A percentile compares a stretch with the other conserved stretches of the same genome.
Evolutionary conservation across 768 basidiomycete species (phyloP).

Genomic region (Grammothele lineata): DNA sequence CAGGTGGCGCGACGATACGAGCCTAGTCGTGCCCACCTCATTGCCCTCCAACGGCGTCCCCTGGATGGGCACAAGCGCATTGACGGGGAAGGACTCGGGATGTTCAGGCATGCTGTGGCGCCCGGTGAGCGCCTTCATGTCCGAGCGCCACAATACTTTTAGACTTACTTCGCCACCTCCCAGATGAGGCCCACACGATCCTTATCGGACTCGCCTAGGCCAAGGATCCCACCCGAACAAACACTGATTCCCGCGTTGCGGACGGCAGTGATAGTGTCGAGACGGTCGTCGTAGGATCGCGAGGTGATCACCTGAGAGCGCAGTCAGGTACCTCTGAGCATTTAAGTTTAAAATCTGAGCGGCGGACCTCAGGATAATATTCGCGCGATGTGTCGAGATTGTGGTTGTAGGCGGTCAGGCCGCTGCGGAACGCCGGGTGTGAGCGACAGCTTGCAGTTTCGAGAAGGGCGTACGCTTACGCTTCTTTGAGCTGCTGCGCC

Average conservation of each 20-base stretch:
- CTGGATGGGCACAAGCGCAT: slow-evolving; percentile 92
- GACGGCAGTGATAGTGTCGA: slow-evolving; percentile 86
- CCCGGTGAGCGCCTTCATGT: slow-evolving; percentile 1
- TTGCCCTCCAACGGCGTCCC: slow-evolving; percentile 93
- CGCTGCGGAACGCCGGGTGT: slow-evolving; percentile 38
- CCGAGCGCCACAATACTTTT: slow-evolving; percentile 10
- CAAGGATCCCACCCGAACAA: slow-evolving; percentile 94
- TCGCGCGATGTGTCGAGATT: slow-evolving; percentile 98
- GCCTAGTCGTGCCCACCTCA: slow-evolving; percentile 44
- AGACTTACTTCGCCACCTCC: slow-evolving; percentile 84
- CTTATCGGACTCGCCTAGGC: slow-evolving; percentile 84
- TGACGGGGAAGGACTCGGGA: slow-evolving; percentile 98
- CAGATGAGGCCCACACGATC: slow-evolving; percentile 93
- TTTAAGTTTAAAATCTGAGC: not conserved
- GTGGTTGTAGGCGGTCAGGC: slow-evolving; percentile 96
- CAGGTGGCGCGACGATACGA: not conserved
- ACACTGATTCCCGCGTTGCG: slow-evolving; percentile 95
- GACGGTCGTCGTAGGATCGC: slow-evolving; percentile 88
- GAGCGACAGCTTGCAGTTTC: not conserved
- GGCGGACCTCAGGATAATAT: slow-evolving; percentile 83
- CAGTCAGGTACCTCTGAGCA: no score
- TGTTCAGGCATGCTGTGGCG: slow-evolving; percentile 82
- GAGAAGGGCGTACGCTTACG: slow-evolving; percentile 44
- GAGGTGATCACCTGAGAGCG: slow-evolving; percentile 83
- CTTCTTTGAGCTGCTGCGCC: slow-evolving; percentile 87